Conservation (phyloP, 2,329 filamentous ascomycete species). For the Phialophora verrucosa region DNA sequence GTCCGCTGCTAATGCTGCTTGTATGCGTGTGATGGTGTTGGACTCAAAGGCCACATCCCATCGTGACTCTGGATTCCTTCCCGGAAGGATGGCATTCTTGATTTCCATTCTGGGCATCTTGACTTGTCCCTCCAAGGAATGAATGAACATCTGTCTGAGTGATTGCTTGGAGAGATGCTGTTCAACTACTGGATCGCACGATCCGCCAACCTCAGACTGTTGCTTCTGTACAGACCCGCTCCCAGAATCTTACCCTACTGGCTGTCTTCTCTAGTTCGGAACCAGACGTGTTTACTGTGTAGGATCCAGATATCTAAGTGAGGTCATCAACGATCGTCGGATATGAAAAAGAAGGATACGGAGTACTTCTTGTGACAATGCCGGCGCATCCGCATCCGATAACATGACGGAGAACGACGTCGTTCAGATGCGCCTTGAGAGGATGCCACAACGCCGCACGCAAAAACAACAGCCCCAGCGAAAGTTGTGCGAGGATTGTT, state of each 20-base stretch:
- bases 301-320: background rate
- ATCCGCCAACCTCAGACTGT: no score
- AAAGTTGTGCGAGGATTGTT: background rate
- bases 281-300: background rate
- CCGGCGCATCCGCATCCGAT: background rate
- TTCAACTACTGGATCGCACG: no score
- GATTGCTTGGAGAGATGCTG: no score
- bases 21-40: constrained; percentile 33
- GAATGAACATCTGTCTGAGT: no score
- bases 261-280: no score
- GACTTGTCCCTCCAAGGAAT: background rate
- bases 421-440: background rate
- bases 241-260: no score
- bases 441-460: background rate
- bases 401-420: constrained; percentile 2
- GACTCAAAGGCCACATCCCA: constrained; percentile 31
- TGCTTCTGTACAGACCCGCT: no score
- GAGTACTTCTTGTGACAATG: background rate
- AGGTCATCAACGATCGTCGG: background rate
- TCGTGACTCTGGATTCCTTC: constrained; percentile 26
- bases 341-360: background rate
- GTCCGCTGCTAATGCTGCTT: constrained; percentile 8
- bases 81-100: constrained; percentile 35
- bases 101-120: constrained; percentile 29
- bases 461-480: background rate